Evolutionary conservation across 148 eudicot species (phyloP), one percentile per base, ranked within the genome.

Genomic region (Silene latifolia): DNA sequence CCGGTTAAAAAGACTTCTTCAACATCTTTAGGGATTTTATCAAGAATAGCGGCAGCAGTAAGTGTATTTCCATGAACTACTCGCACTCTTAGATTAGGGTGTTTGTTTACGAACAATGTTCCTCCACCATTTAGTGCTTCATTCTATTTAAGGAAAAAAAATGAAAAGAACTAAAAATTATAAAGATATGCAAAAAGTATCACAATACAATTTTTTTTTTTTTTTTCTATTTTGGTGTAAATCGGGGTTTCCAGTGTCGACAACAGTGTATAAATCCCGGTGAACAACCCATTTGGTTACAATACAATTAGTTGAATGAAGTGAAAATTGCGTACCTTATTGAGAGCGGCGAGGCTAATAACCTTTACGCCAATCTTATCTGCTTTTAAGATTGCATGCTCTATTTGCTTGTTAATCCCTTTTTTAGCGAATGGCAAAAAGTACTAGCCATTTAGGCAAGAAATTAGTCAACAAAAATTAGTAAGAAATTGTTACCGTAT

Each of bases 121-220:
- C 96, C 96, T 47, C 96, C 96, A 71, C 96, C 96, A 80, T 90
- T 90, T 3, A 88, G 79, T 2, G 88, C 88, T 72, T 90, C 96
- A 69, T 90, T 90, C 96, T 90, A 72, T 67, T 12, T 23, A 62
- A 62, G 8, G 17, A 25, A 13, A 13, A 8, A 48, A 48, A 13
- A 62, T 21, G 24, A 21, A 9, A 21, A 12, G 9, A 62, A 4
- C 1, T 63, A 1, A 14, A 25, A 25, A 11, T 12, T 63, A 27
- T 0, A 63, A 19, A 23, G 14, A 62, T 8, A 39, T 39, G 44
- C 8, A 6, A 39, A 39, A 8, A 39, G 44, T 35, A 20, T 6
- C 4, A 60, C 0, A 61, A 23, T 4, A n/a, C n/a, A n/a, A n/a
- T n/a, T n/a, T n/a, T n/a, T n/a, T n/a, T n/a, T n/a, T n/a, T n/a